phyloP scores from a whole-genome alignment of 352 stramenopile genomes.

The Phytophthora colocasiae region DNA sequence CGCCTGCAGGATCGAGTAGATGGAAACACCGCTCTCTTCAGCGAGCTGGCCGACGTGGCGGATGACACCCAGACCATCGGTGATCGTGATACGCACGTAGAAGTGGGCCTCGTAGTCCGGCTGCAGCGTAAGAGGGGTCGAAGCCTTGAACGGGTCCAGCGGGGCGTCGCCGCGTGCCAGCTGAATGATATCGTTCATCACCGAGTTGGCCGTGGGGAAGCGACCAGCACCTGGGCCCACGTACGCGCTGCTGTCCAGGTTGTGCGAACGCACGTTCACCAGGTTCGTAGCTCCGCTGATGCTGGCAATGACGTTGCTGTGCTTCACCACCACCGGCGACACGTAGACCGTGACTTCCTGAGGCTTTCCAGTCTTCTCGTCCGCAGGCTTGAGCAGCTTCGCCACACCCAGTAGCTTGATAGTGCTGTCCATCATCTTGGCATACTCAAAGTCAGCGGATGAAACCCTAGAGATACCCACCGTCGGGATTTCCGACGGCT shows the following conservation, averaged over 20 bases:
- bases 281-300: constrained; percentile 92
- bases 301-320: constrained; percentile 89
- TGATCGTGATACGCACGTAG: constrained; percentile 96
- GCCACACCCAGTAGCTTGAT: constrained; percentile 96
- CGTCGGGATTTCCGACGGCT: constrained; percentile 89
- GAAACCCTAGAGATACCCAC: constrained; percentile 94
- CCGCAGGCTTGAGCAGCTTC: constrained; percentile 79
- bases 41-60: constrained; percentile 94
- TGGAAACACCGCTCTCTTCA: constrained; percentile 95
- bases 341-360: constrained; percentile 94
- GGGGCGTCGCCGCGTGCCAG: constrained; percentile 88
- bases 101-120: constrained; percentile 94
- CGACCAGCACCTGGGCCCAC: constrained; percentile 93
- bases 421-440: constrained; percentile 94
- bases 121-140: constrained; percentile 70
- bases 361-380: constrained; percentile 68
- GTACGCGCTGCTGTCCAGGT: constrained; percentile 92
- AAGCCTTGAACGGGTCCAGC: constrained; percentile 87
- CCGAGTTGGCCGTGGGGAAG: constrained; percentile 96
- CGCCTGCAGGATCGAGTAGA: constrained; percentile 98
- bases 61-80: constrained; percentile 95
- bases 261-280: constrained; percentile 90
- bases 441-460: constrained; percentile 96
- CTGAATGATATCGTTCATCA: constrained; percentile 96
- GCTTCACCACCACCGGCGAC: constrained; percentile 92